Conservation (phyloP, 1,139 yeast genomes). For the Hansenula sp. region DNA sequence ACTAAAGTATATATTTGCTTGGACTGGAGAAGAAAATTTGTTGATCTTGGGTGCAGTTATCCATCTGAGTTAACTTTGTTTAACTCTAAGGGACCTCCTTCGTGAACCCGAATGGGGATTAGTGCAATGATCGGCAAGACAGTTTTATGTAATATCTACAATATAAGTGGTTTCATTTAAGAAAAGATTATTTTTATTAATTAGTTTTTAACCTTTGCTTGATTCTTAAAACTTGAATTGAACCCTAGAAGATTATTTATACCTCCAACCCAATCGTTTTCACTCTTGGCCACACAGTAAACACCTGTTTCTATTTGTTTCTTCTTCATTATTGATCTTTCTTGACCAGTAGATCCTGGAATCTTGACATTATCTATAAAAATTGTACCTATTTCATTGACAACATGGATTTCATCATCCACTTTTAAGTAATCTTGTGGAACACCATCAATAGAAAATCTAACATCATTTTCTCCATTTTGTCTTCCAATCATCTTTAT, state of each 20-base stretch:
- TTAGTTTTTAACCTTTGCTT: constrained; percentile 8
- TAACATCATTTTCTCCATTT: constrained; percentile 35
- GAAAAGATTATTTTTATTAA: not conserved
- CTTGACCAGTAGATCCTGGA: constrained; percentile 24
- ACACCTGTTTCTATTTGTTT: constrained; percentile 47
- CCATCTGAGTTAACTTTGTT: constrained; percentile 47
- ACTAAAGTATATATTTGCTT: constrained; percentile 24
- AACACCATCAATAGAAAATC: constrained; percentile 76
- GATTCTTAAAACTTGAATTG: constrained; percentile 68
- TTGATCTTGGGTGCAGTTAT: constrained; percentile 82
- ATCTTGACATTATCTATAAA: constrained; percentile 40
- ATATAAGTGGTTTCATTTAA: not conserved
- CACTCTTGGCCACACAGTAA: constrained; percentile 84
- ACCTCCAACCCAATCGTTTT: constrained; percentile 88
- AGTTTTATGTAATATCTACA: constrained; percentile 24
- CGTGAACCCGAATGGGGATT: constrained; percentile 79
- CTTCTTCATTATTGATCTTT: constrained; percentile 7
- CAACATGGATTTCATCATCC: constrained; percentile 77
- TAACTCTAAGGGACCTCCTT: constrained; percentile 70
- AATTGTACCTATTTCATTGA: constrained; percentile 54
- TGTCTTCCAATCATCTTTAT: constrained; percentile 47
- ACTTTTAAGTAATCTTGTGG: constrained; percentile 62
- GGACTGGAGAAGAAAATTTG: constrained; percentile 64
- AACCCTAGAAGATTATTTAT: constrained; percentile 85
- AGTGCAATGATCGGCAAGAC: constrained; percentile 77